phyloP scores from a whole-genome alignment of 2,329 filamentous ascomycete species.

The Colletotrichum cuscutae region DNA sequence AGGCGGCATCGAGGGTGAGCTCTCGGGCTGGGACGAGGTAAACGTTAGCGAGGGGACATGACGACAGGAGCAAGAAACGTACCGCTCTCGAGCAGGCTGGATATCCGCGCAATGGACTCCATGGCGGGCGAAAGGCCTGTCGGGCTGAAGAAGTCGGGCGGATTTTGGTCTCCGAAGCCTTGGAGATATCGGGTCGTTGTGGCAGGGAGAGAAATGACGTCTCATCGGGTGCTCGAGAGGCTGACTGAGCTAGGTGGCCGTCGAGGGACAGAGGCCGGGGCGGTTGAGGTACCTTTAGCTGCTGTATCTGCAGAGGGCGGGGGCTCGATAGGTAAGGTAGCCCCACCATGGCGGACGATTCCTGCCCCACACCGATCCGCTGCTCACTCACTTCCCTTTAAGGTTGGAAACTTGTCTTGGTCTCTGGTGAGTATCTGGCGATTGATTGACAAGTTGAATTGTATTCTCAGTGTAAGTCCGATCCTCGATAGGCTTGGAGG shows the following conservation, averaged over 20 bases:
- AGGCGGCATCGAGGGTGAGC: constrained; percentile 95
- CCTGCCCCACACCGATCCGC: not conserved
- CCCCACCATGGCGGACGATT: not conserved
- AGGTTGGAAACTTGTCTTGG: no score
- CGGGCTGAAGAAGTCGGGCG: not conserved
- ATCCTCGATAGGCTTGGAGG: no score
- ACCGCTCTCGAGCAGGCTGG: constrained; percentile 95
- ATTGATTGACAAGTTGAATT: no score
- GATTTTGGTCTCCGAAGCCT: not conserved
- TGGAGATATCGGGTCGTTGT: not conserved
- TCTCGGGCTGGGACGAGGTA: constrained; percentile 77
- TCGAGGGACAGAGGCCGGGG: constrained; percentile 13
- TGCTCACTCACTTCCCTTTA: not conserved
- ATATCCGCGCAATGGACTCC: constrained; percentile 97
- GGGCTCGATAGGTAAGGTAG: no score
- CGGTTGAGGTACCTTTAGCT: not conserved
- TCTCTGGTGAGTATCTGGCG: no score
- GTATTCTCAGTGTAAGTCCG: no score
- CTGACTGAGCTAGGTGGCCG: not conserved
- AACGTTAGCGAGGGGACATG: constrained; percentile 34
- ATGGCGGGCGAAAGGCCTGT: constrained; percentile 57
- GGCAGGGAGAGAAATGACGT: constrained; percentile 37
- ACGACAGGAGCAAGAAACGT: constrained; percentile 44
- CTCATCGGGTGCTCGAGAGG: constrained; percentile 26
- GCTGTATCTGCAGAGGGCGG: not conserved